A percentile compares a stretch with the other conserved stretches of the same genome.
Evolutionary conservation across 1,284 basidiomycete genomes (phyloP).

Genomic region (Tetrapyrgos nigripes): DNA sequence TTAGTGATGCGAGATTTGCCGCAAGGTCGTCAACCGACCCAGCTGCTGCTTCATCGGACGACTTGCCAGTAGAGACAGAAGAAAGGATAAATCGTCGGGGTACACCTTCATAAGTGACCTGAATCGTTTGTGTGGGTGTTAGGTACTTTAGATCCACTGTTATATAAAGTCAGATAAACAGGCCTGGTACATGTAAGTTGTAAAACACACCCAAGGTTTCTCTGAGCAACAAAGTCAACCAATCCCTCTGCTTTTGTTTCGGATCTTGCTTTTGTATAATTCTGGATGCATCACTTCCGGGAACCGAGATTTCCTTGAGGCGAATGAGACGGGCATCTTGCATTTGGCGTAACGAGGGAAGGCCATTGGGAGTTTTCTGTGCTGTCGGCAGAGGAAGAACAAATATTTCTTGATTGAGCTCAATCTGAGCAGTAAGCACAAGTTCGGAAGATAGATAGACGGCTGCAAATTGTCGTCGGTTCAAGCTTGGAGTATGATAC

Average conservation of each 20-base stretch:
- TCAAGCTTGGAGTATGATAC: no score
- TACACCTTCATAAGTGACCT: conserved; percentile 69
- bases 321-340: conserved; percentile 57
- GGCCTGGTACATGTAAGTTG: conserved; percentile 11
- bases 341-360: conserved; percentile 56
- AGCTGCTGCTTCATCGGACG: conserved; percentile 25
- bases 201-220: conserved; percentile 62
- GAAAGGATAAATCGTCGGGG: conserved; percentile 59
- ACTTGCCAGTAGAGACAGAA: conserved; percentile 45
- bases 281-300: conserved; percentile 10
- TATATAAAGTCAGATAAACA: conserved; percentile 20
- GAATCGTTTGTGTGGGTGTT: conserved; percentile 63
- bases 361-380: conserved; percentile 42
- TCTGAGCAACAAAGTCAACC: conserved; percentile 68
- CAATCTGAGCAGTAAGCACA: conserved; percentile 63
- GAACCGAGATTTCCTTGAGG: conserved; percentile 50
- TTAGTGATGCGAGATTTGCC: conserved; percentile 47
- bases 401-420: conserved; percentile 50
- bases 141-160: conserved; percentile 84
- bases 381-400: conserved; percentile 54
- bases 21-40: conserved; percentile 42
- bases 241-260: conserved; percentile 56
- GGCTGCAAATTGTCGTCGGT: conserved; percentile 42
- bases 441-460: conserved; percentile 61
- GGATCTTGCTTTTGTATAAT: conserved; percentile 21